Conservation (phyloP, 352 stramenopile species). For the Globisporangium mamillatum region DNA sequence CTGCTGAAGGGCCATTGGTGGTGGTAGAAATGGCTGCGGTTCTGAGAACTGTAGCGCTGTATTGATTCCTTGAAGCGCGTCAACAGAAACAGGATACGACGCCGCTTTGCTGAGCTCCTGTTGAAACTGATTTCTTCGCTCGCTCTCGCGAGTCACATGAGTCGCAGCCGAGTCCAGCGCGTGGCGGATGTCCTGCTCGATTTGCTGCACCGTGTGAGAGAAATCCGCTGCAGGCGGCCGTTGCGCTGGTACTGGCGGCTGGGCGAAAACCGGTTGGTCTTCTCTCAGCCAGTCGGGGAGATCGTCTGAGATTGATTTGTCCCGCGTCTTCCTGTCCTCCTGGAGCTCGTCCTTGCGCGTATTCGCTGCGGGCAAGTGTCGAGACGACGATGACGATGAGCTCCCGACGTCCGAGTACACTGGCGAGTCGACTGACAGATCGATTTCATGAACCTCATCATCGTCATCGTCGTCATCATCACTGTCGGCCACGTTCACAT, state of each 20-base stretch:
- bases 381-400: conserved; percentile 4
- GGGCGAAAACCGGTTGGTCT: background rate
- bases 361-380: background rate
- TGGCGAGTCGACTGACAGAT: conserved; percentile 8
- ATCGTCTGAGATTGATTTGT: conserved; percentile 11
- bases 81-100: conserved; percentile 3
- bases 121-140: conserved; percentile 42
- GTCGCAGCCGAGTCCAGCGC: conserved; percentile 50
- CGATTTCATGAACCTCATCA: conserved; percentile 8
- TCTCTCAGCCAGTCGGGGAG: conserved; percentile 20
- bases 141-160: conserved; percentile 34
- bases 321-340: background rate
- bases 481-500: background rate
- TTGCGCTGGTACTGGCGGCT: background rate
- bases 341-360: background rate
- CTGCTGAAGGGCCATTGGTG: background rate
- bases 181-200: conserved; percentile 56
- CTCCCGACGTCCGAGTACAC: conserved; percentile 15
- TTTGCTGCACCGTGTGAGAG: conserved; percentile 37
- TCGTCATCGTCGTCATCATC: conserved; percentile 10
- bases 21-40: background rate
- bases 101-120: conserved; percentile 22
- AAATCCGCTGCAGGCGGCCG: conserved; percentile 7
- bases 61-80: background rate
- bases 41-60: background rate